Evolutionary conservation across 129 eudicot genomes (phyloP), one percentile per base, ranked within the genome.

Genomic region (Flaveria robusta): DNA sequence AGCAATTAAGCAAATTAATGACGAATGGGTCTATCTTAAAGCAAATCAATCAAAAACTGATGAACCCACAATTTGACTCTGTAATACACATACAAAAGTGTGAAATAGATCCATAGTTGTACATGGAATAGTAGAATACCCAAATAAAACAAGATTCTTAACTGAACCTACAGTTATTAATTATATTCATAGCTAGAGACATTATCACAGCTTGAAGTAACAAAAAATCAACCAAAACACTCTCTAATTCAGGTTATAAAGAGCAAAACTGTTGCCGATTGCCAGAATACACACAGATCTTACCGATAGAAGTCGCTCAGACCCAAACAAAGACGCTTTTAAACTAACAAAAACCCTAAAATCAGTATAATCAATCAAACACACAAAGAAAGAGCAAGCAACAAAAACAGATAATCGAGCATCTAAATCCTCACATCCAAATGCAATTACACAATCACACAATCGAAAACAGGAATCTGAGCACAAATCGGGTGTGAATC

Each of bases 401-500:
- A 34, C 72, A 75, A 65, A 45, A 41, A 50, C 66, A 51, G 1
- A 16, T 1, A 67, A 67, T 67, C 74, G 16, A 41, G 68, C 58
- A 24, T 42, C 71, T 5, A 56, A 70, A 27, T 58, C 34, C 45
- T 34, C 54, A 46, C 5, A 43, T 50, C 23, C 49, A 45, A 7
- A 42, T 2, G 18, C 22, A 19, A 59, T 45, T 56, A 62, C 50
- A 77, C 69, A 68, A 69, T 55, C 23, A 58, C 37, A 70, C 54
- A 29, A 34, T 60, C 43, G 5, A 27, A 60, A 68, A 77, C 68
- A 68, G 2, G 19, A 77, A 68, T 42, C 46, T 19, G 39, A 52
- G 3, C 19, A 69, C 76, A 59, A 58, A 78, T 58, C 75, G 31
- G 34, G 27, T 16, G 29, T 27, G 39, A 49, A 68, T 55, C 47